phyloP scores from a whole-genome alignment of 495 filamentous ascomycete species.

The Penicillium soppii region DNA sequence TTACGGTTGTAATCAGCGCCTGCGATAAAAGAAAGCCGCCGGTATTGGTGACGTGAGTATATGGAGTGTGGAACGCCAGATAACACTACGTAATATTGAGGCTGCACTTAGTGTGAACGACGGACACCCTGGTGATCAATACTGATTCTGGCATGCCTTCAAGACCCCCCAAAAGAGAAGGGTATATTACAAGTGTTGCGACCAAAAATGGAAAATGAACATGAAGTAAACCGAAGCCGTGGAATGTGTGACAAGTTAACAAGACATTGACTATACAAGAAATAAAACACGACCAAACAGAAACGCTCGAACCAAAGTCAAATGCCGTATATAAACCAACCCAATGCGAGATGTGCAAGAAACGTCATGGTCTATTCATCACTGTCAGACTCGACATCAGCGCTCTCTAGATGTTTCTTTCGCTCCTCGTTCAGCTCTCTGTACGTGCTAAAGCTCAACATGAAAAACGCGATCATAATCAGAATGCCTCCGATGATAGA shows the following conservation, averaged over 20 bases:
- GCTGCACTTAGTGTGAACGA: too few species aligned
- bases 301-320: neutral
- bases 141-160: too few species aligned
- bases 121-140: too few species aligned
- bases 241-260: neutral
- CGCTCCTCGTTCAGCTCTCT: constrained; percentile 86
- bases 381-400: constrained; percentile 42
- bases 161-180: too few species aligned
- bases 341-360: neutral
- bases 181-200: too few species aligned
- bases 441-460: constrained; percentile 89
- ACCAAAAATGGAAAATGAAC: neutral
- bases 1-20: too few species aligned
- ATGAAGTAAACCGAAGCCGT: too few species aligned
- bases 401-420: constrained; percentile 50
- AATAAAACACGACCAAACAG: neutral
- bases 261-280: neutral
- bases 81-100: too few species aligned
- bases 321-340: neutral
- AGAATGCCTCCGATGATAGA: constrained; percentile 79
- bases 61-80: too few species aligned
- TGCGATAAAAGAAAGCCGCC: too few species aligned
- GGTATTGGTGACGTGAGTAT: too few species aligned
- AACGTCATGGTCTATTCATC: constrained; percentile 33
- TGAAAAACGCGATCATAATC: constrained; percentile 81